Evolutionary conservation across 768 basidiomycete genomes (phyloP).

Genomic region (Kwoniella botswanensis): DNA sequence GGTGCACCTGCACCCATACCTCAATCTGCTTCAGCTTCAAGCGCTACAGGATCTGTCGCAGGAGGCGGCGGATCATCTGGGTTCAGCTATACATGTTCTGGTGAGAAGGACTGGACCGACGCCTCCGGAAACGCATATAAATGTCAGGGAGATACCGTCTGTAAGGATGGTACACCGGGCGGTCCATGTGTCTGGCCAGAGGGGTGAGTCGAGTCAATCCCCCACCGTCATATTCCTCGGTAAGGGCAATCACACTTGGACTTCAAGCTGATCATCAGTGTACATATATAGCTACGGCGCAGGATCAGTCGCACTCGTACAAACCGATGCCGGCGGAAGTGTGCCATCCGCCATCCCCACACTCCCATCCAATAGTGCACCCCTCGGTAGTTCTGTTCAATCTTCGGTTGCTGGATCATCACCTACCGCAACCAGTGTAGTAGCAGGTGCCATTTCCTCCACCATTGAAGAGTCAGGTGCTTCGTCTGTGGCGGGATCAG

Average conservation of each 20-base stretch:
- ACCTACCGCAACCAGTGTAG: background rate
- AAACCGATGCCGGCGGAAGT: constrained; percentile 2
- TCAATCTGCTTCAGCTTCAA: background rate
- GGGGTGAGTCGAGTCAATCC: constrained; percentile 4
- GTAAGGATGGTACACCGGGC: constrained; percentile 11
- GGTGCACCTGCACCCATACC: constrained; percentile 6
- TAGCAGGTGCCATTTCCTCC: too few relatives aligned
- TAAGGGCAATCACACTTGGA: too few relatives aligned
- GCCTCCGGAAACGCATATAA: background rate
- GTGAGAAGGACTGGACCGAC: constrained; percentile 3
- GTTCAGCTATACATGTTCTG: constrained; percentile 17
- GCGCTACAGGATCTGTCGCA: background rate
- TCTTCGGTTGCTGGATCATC: background rate
- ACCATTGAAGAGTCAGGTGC: too few relatives aligned
- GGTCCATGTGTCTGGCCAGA: constrained; percentile 17
- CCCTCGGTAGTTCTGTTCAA: background rate
- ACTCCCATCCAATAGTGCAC: background rate
- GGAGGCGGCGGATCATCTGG: background rate
- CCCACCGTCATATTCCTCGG: background rate
- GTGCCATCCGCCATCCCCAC: background rate
- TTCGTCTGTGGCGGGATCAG: background rate
- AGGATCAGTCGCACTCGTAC: background rate
- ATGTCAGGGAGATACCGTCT: constrained; percentile 11
- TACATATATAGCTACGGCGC: background rate
- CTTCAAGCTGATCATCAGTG: too few relatives aligned